Base-by-base conservation (phyloP, 805 yeast species). In the Lipomyces starkeyi region DNA sequence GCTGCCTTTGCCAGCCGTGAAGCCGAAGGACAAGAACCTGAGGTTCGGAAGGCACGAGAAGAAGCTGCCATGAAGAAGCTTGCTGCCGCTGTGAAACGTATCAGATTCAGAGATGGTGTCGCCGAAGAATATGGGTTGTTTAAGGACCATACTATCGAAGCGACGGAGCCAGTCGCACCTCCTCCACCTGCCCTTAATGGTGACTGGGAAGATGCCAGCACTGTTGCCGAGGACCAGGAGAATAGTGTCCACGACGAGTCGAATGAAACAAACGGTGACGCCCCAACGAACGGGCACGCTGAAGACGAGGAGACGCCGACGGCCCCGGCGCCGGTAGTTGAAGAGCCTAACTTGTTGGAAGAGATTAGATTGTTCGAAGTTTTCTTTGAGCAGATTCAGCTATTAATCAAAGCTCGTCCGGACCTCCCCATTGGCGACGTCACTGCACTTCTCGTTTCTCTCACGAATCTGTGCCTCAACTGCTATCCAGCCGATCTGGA, bases 351-450 rank as follows among this genome's bases (percentile, higher is more conserved):
- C n/a, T 64, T 66, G 58, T 74, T 72, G 20, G 71, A 67, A 2
- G 74, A 72, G 60, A 69, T 76, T 62, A 76, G 81, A 62, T 77
- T 91, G 47, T 91, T 93, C 75, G 83, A 83, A 49, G 83, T 83
- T 20, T 89, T 93, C 76, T 88, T 93, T 87, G 78, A 79, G 13
- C 91, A 90, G 76, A 83, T 91, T 66, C 77, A 82, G 43, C 83
- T 83, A 58, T 76, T 93, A 43, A 82, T 83, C 63, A 82, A 86
- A 59, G 78, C 83, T 9, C 86, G 89, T 68, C 89, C 91, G 0
- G 89, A 87, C 60, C 78, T 92, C n/a, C 81, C 91, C 0, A 75
- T 85, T n/a, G 87, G 84, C 35, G 94, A 91, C 68, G 85, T 86
- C 64, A 84, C 90, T 8, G 82, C 84, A 0, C 81, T 93, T 25